Evolutionary conservation across 352 stramenopile genomes (phyloP).

Genomic region (Globisporangium apiculatum): DNA sequence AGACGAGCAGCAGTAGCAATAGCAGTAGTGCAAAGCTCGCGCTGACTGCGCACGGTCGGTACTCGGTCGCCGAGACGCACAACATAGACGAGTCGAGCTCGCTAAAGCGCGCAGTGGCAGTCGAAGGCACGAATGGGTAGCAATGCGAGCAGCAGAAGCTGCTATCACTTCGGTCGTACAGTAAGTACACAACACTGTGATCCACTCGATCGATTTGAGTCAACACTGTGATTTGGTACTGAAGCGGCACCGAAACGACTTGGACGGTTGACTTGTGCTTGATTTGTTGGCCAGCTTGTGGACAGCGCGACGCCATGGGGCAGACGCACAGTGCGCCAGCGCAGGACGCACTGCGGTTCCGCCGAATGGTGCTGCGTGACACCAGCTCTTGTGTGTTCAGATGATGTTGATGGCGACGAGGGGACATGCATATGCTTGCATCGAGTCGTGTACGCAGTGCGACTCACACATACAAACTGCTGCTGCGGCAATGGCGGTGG

Average conservation of each 20-base stretch:
- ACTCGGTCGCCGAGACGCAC: background rate
- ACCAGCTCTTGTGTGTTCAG: slow-evolving; percentile 1
- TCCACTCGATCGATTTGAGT: no score
- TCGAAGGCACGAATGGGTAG: no score
- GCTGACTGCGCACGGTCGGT: background rate
- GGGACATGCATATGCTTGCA: no score
- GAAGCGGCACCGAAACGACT: background rate
- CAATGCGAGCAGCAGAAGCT: no score
- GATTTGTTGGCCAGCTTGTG: background rate
- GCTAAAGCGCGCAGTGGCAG: background rate
- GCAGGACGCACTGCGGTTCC: slow-evolving; percentile 46
- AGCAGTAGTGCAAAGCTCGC: background rate
- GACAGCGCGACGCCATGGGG: slow-evolving; percentile 20
- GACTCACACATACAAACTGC: no score
- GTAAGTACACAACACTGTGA: no score
- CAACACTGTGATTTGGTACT: no score
- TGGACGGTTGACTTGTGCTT: background rate
- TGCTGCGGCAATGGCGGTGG: background rate
- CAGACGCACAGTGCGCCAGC: slow-evolving; percentile 53
- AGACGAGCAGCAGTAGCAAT: no score
- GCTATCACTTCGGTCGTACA: no score
- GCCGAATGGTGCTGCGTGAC: slow-evolving; percentile 27
- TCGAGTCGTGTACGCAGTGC: no score
- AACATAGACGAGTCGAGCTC: background rate
- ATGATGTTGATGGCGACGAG: background rate